Evolutionary conservation across 352 stramenopile genomes (phyloP).

Genomic region (Pythium insidiosum): DNA sequence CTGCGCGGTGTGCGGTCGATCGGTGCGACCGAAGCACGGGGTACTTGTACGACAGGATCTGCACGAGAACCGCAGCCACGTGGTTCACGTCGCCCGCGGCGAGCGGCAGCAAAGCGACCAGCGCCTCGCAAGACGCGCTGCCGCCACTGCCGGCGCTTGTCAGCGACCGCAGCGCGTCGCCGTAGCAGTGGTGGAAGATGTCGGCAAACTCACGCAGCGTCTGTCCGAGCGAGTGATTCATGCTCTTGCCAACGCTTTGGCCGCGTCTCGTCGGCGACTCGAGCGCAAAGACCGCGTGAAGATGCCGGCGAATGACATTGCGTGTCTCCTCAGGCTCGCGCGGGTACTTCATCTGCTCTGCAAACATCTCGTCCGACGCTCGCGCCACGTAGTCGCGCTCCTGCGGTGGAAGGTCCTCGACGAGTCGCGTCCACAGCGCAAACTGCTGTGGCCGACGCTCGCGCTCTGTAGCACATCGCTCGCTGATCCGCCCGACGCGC

Average conservation of each 20-base stretch:
- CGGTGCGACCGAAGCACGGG: conserved; percentile 14
- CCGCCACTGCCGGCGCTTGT: no score
- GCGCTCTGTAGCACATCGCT: conserved; percentile 23
- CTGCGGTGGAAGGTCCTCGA: conserved; percentile 26
- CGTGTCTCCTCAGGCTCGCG: conserved; percentile 22
- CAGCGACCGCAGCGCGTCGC: conserved; percentile 13
- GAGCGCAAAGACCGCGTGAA: conserved; percentile 28
- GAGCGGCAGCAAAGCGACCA: conserved; percentile 25
- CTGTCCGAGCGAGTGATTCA: conserved; percentile 43
- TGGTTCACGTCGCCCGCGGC: conserved; percentile 40
- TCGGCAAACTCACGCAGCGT: conserved; percentile 39
- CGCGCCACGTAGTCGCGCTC: conserved; percentile 46
- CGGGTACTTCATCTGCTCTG: conserved; percentile 60
- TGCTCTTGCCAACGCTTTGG: conserved; percentile 21
- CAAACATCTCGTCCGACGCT: conserved; percentile 46
- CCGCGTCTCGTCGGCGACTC: conserved; percentile 29
- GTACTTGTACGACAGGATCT: conserved; percentile 58
- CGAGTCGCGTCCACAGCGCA: conserved; percentile 28
- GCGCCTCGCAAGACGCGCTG: neutral
- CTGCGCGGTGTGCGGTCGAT: conserved; percentile 26
- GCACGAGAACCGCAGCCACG: conserved; percentile 38
- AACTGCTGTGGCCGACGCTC: neutral
- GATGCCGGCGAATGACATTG: conserved; percentile 26
- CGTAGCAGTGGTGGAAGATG: conserved; percentile 43
- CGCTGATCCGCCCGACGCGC: conserved; percentile 31